Conservation (phyloP, 495 filamentous ascomycete genomes). For the Talaromyces trachyspermus region DNA sequence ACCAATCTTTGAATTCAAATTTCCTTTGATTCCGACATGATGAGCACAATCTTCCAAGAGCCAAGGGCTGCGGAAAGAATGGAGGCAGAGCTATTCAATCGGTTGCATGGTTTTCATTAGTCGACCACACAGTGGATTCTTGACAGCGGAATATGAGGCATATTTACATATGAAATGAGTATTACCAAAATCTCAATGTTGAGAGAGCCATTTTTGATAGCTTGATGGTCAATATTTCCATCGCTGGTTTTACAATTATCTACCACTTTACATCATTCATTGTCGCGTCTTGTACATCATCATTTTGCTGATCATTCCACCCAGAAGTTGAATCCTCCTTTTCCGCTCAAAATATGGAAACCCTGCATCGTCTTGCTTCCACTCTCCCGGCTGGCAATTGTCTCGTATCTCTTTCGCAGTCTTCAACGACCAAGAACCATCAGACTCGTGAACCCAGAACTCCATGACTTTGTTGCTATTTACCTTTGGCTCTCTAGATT, state of each 20-base stretch:
- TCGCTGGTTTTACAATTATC: too few relatives aligned
- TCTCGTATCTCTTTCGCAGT: neutral
- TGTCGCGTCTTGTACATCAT: too few relatives aligned
- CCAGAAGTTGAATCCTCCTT: too few relatives aligned
- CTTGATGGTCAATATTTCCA: too few relatives aligned
- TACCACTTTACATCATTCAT: too few relatives aligned
- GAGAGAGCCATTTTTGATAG: too few relatives aligned
- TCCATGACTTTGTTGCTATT: neutral
- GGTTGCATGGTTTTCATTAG: neutral
- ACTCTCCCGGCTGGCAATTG: neutral
- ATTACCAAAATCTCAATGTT: too few relatives aligned
- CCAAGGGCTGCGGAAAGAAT: constrained; percentile 23
- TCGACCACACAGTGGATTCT: too few relatives aligned
- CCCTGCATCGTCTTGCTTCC: neutral
- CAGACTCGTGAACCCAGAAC: neutral
- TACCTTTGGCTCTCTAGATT: neutral
- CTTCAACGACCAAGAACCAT: neutral
- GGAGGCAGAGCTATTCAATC: constrained; percentile 23
- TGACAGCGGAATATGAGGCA: too few relatives aligned
- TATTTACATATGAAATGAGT: too few relatives aligned
- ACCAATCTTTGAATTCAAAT: constrained; percentile 33
- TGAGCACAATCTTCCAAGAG: constrained; percentile 25
- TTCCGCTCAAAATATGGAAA: neutral
- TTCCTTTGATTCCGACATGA: constrained; percentile 29
- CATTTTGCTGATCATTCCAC: too few relatives aligned